Evolutionary conservation across 2,329 filamentous ascomycete genomes (phyloP), one percentile per base, ranked within the genome.

Genomic region (Domatiomyces globalis): DNA sequence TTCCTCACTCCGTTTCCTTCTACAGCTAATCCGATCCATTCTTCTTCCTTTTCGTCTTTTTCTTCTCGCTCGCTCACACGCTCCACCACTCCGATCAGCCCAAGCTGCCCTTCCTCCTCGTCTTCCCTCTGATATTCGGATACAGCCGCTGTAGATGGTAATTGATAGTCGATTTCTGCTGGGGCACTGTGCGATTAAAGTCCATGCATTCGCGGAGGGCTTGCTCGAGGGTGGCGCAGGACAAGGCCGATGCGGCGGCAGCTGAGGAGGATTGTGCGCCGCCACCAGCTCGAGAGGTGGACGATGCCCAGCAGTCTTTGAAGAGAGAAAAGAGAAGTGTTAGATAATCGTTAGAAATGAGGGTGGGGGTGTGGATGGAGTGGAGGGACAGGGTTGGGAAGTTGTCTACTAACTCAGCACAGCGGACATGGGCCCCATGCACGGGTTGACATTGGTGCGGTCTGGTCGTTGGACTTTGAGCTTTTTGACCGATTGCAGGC

Each of bases 71-170:
- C 2, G 44, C 47, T 39, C 9, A 15, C 33, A 15, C 33, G 4
- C 9, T 5, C 33, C 33, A 39, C 33, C 15, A 15, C 33, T 19
- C 15, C 22, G 10, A 46, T 43, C 25, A 69, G 51, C 65, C 65
- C 56, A 69, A 58, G 48, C 62, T 60, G 52, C 65, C 63, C 61
- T 82, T 78, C 67, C 75, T 76, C 69, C 89, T 79, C 77, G 81
- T 72, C 58, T 81, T 76, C 63, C 83, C 77, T 71, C 83, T 78
- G 73, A 94, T 73, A 66, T 83, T 80, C 12, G 81, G 80, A 62
- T 84, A 85, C 72, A 85, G 78, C 63, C 92, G 80, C 59, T 79
- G 78, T 44, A 96, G 73, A 67, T 95, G 89, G 74, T 89, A 89
- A 71, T 96, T 96, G 78, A 96, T 88, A 58, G 78, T 80, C 67